phyloP scores from a whole-genome alignment of 257 asterid species.

The Solanum appendiculatum region DNA sequence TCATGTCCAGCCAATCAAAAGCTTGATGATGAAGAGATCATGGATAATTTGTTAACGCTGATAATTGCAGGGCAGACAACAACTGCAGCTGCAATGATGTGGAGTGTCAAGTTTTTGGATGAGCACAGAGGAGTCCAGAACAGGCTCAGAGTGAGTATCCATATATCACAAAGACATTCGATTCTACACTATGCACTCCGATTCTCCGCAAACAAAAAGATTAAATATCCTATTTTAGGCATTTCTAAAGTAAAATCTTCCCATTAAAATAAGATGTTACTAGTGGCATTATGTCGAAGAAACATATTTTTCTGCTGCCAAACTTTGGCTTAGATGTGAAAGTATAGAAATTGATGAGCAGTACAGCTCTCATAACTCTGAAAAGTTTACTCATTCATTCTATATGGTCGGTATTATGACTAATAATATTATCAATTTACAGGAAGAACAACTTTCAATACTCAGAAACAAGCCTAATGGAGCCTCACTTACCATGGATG shows the following conservation, averaged over 20 bases:
- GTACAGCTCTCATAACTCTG: background rate
- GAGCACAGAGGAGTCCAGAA: constrained; percentile 32
- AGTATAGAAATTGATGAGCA: background rate
- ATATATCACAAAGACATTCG: background rate
- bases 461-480: constrained; percentile 23
- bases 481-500: constrained; percentile 33
- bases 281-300: background rate
- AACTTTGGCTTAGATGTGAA: background rate
- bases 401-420: background rate
- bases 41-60: constrained; percentile 47
- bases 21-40: constrained; percentile 49
- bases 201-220: background rate
- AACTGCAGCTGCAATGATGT: constrained; percentile 63
- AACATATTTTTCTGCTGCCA: background rate
- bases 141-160: constrained; percentile 29
- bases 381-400: background rate
- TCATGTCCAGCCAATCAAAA: constrained; percentile 26
- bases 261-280: background rate
- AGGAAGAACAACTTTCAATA: constrained; percentile 49
- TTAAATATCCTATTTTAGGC: background rate
- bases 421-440: background rate
- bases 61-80: constrained; percentile 51
- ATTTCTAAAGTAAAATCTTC: background rate
- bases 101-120: constrained; percentile 50
- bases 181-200: background rate